Evolutionary conservation across 495 filamentous ascomycete species (phyloP), one percentile per base, ranked within the genome.

Genomic region (Daldinia concentrica): DNA sequence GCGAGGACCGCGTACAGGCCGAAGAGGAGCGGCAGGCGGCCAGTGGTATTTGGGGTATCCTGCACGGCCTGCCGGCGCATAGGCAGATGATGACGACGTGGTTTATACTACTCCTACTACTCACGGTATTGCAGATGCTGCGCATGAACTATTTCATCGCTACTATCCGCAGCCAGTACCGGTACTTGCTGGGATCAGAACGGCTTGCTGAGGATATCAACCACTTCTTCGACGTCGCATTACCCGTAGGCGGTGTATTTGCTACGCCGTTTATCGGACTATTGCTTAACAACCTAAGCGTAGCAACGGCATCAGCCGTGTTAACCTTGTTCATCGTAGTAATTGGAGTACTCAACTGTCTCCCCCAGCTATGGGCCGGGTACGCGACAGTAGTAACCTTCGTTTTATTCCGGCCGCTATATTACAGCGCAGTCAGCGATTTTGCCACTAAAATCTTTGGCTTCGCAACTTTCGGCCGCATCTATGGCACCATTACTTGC

Each of bases 71-170:
- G 5, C 74, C 83, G 7, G 84, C 85, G 1, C 61, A 71, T 19
- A 66, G 81, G 52, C 85, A 87, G 74, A 86, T 87, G 73, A 56
- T 68, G 58, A 78, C 79, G 11, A 78, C 79, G 8, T 87, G 84
- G 83, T 87, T 85, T 62, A 45, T 84, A 22, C 75, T 86, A 51
- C 81, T 86, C 54, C 74, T 82, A 14, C 74, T 86, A 4, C 82
- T 86, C 71, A 85, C 84, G 3, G 75, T 84, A 17, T 19, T 86
- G 7, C 85, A 86, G 65, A 87, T 87, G 85, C 75, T 79, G 45
- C 78, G 83, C 17, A 87, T 87, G 76, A 87, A 86, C 76, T 85
- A 82, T 76, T 86, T 86, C 62, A 85, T 86, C 34, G 84, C 85
- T 4, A 85, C 84, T 0, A 74, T 85, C 48, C 81, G 82, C 11